These are phyloP conservation scores for Fonsecaea erecta DNA, from an alignment of 2,329 filamentous ascomycete genomes.

Conservation along the genomic window DNA sequence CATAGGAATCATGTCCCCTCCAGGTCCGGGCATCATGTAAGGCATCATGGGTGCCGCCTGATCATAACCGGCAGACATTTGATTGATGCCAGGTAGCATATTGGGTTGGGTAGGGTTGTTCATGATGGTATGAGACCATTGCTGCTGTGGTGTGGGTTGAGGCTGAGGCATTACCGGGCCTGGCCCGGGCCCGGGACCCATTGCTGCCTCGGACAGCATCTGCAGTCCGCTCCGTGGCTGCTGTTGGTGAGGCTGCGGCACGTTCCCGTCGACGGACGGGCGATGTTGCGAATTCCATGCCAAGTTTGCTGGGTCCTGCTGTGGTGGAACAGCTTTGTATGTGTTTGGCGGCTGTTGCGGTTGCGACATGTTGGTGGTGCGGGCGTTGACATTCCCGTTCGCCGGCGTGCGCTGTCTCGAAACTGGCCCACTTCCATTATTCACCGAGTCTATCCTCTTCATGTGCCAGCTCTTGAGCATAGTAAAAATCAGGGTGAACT, in stretches of 20 bases:
- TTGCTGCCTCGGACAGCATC: conserved; percentile 40
- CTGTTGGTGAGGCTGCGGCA: conserved; percentile 23
- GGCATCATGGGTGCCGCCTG: conserved; percentile 31
- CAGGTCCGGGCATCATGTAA: conserved; percentile 30
- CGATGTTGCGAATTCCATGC: conserved; percentile 29
- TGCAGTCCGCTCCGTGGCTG: conserved; percentile 35
- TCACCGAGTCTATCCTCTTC: conserved; percentile 43
- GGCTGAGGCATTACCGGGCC: conserved; percentile 25
- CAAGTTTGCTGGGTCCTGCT: conserved; percentile 29
- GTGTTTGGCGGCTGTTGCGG: conserved; percentile 12
- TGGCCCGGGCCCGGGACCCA: conserved; percentile 31
- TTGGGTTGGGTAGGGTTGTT: conserved; percentile 19
- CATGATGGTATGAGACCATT: conserved; percentile 33
- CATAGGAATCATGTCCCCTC: conserved; percentile 31
- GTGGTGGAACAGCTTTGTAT: conserved; percentile 26
- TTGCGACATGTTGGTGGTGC: conserved; percentile 4
- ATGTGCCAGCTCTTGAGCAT: conserved; percentile 73
- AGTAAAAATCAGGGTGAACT: conserved; percentile 71
- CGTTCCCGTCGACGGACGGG: conserved; percentile 19
- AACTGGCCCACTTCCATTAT: conserved; percentile 24
- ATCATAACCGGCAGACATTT: conserved; percentile 25
- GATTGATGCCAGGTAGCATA: conserved; percentile 31
- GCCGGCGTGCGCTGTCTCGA: conserved; percentile 32
- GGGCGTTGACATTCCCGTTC: conserved; percentile 2
- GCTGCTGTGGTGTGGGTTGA: conserved; percentile 20